Evolutionary conservation across 148 eudicot genomes (phyloP).

Genomic region (Polygonum aviculare): DNA sequence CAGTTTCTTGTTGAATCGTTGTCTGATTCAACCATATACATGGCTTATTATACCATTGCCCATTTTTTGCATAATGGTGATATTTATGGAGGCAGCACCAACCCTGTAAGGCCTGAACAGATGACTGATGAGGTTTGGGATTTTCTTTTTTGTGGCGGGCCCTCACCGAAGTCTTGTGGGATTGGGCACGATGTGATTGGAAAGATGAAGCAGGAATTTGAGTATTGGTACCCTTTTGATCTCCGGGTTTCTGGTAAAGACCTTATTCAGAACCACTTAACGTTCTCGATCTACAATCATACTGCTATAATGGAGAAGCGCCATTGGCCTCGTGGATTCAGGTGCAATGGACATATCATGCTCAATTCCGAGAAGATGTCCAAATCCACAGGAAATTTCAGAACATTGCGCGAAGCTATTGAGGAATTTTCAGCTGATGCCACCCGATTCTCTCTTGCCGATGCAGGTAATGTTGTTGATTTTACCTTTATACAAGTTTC

Average conservation of each 20-base stretch:
- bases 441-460: slow-evolving; percentile 94
- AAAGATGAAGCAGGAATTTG: slow-evolving; percentile 82
- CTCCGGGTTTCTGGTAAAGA: slow-evolving; percentile 93
- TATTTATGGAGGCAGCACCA: slow-evolving; percentile 50
- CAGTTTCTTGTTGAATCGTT: slow-evolving; percentile 79
- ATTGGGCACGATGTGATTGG: slow-evolving; percentile 40
- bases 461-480: slow-evolving; percentile 90
- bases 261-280: slow-evolving; percentile 90
- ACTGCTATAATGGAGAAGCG: slow-evolving; percentile 58
- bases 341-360: slow-evolving; percentile 92
- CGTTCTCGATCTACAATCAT: slow-evolving; percentile 84
- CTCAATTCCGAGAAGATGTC: slow-evolving; percentile 93
- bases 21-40: slow-evolving; percentile 89
- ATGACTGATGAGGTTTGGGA: slow-evolving; percentile 90
- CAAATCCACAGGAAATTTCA: slow-evolving; percentile 86
- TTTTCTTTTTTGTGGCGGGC: slow-evolving; percentile 62
- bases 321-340: slow-evolving; percentile 87
- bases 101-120: slow-evolving; percentile 61
- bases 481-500: slow-evolving; percentile 32
- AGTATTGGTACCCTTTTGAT: slow-evolving; percentile 96
- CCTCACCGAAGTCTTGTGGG: slow-evolving; percentile 47
- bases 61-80: slow-evolving; percentile 75
- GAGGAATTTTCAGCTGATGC: slow-evolving; percentile 89
- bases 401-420: slow-evolving; percentile 67
- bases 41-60: slow-evolving; percentile 91